A percentile compares a stretch with the other conserved stretches of the same genome.
phyloP scores from a whole-genome alignment of 148 eudicot species.

The Spergularia marina region DNA sequence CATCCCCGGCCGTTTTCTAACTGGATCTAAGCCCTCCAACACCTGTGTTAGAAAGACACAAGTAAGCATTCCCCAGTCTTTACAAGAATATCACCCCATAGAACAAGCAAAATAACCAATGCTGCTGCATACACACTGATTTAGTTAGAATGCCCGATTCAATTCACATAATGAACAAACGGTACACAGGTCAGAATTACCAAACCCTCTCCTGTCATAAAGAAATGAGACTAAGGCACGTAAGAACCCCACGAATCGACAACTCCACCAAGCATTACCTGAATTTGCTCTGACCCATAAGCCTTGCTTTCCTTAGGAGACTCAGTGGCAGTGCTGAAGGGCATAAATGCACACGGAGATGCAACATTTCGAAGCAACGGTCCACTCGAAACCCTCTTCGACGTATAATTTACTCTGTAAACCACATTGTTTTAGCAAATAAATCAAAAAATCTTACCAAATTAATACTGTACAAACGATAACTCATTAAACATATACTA shows the following conservation, averaged over 20 bases:
- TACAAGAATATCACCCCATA: slow-evolving; percentile 28
- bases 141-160: background rate
- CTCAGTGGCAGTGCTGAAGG: slow-evolving; percentile 53
- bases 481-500: background rate
- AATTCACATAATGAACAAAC: background rate
- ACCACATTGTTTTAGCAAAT: background rate
- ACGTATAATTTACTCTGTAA: slow-evolving; percentile 47
- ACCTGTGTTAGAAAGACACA: slow-evolving; percentile 34
- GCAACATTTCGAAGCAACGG: slow-evolving; percentile 36
- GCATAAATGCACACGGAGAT: slow-evolving; percentile 60
- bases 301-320: slow-evolving; percentile 38
- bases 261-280: slow-evolving; percentile 40
- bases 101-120: background rate
- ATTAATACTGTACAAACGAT: background rate
- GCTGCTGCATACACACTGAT: background rate
- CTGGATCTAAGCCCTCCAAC: slow-evolving; percentile 92
- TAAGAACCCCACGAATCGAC: background rate
- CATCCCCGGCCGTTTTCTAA: slow-evolving; percentile 98
- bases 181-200: background rate
- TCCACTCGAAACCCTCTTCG: slow-evolving; percentile 38
- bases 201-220: too few relatives aligned
- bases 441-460: background rate
- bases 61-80: background rate
- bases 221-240: too few relatives aligned
- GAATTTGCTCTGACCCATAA: slow-evolving; percentile 98